Percentiles rank a stretch among this genome's conserved stretches.
These are phyloP conservation scores for Aureobasidium lini DNA, from an alignment of 2,329 filamentous ascomycete genomes.

Conservation along the genomic window DNA sequence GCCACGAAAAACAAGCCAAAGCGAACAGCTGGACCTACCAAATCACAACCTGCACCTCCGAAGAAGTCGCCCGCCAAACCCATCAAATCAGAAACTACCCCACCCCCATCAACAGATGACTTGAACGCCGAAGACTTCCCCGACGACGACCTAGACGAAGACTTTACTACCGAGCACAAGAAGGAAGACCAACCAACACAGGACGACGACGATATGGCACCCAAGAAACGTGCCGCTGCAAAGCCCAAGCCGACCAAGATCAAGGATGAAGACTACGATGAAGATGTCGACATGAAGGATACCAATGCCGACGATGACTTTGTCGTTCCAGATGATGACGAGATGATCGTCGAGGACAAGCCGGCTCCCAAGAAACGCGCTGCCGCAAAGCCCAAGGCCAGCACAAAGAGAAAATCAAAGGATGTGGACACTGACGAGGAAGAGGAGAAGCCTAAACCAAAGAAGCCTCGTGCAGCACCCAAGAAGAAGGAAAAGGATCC, in stretches of 20 bases:
- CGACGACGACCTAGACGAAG: constrained; percentile 33
- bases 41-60: constrained; percentile 18
- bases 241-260: constrained; percentile 40
- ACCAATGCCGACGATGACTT: constrained; percentile 34
- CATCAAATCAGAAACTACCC: constrained; percentile 24
- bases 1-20: constrained; percentile 47
- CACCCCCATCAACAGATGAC: constrained; percentile 29
- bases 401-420: constrained; percentile 53
- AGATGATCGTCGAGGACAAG: constrained; percentile 29
- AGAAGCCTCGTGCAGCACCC: constrained; percentile 22
- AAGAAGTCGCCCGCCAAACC: constrained; percentile 20
- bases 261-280: constrained; percentile 55
- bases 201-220: constrained; percentile 32
- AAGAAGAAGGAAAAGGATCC: constrained; percentile 57
- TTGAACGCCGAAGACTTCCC: constrained; percentile 28
- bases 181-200: constrained; percentile 50
- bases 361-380: constrained; percentile 25
- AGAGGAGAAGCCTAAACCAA: constrained; percentile 36
- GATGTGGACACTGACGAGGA: constrained; percentile 47
- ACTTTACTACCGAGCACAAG: constrained; percentile 68
- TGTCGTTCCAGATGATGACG: constrained; percentile 33
- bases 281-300: constrained; percentile 46
- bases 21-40: constrained; percentile 33
- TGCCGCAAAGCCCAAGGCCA: constrained; percentile 26
- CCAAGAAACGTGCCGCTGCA: constrained; percentile 4